A percentile compares a stretch with the other conserved stretches of the same genome.
phyloP scores from a whole-genome alignment of 371 early-diverging fungal genomes.

The Conidiobolus incongruus region DNA sequence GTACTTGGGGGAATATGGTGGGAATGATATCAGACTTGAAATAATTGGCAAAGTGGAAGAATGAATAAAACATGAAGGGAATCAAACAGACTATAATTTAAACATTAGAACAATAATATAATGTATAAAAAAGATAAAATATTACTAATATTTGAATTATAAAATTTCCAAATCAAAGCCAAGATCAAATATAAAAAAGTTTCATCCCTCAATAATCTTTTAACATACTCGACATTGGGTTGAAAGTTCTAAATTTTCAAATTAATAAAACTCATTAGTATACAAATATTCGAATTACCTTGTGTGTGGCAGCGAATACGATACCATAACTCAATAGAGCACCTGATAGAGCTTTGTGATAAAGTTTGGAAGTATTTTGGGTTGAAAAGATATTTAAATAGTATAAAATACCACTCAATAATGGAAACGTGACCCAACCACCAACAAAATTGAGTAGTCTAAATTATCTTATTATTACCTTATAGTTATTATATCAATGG shows the following conservation, averaged over 20 bases:
- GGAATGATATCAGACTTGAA: neutral
- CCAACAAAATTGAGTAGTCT: slow-evolving; percentile 1
- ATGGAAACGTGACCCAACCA: neutral
- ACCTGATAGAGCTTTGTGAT: neutral
- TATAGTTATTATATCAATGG: too few species aligned
- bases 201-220: neutral
- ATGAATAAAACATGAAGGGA: neutral
- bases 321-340: neutral
- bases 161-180: neutral
- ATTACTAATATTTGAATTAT: neutral
- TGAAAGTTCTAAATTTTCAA: too few species aligned
- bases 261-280: too few species aligned
- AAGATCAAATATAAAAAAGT: neutral
- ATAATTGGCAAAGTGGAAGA: neutral
- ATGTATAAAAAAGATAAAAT: too few species aligned
- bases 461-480: neutral
- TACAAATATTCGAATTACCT: neutral
- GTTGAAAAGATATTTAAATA: neutral
- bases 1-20: neutral
- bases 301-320: neutral
- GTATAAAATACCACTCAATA: neutral
- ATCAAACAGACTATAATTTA: neutral
- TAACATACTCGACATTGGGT: neutral
- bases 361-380: neutral
- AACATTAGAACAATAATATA: neutral